A percentile compares a stretch with the other conserved stretches of the same genome.
Conservation (phyloP, 2,329 filamentous ascomycete genomes). For the Stylonectria norvegica region DNA sequence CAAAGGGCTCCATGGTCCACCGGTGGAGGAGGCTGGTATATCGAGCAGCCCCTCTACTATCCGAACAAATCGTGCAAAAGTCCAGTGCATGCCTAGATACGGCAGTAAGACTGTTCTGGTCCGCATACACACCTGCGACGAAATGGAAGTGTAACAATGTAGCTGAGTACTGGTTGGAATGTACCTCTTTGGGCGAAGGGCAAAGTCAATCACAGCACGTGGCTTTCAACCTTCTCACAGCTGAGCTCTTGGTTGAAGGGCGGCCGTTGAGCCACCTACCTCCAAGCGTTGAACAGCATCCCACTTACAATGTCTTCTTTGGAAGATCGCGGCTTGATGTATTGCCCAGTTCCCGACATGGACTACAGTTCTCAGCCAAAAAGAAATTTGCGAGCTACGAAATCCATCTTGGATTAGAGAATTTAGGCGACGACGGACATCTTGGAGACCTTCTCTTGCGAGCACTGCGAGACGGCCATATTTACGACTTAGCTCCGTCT, state of each 20-base stretch:
- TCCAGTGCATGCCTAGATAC: constrained; percentile 8
- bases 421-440: constrained; percentile 23
- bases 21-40: constrained; percentile 13
- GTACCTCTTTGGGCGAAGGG: neutral
- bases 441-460: constrained; percentile 33
- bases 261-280: constrained; percentile 47
- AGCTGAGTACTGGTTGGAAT: neutral
- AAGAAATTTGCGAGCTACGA: constrained; percentile 26
- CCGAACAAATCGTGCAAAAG: accelerated
- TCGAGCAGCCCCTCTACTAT: constrained; percentile 1
- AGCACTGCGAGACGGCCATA: constrained; percentile 8
- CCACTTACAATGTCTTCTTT: constrained; percentile 43
- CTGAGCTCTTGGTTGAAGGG: constrained; percentile 51
- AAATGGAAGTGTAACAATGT: neutral
- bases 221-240: constrained; percentile 50
- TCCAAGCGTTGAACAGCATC: constrained; percentile 37
- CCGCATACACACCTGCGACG: neutral
- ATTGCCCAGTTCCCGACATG: constrained; percentile 34
- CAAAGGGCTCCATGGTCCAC: constrained; percentile 6
- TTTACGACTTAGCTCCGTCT: constrained; percentile 33
- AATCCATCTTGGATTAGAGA: constrained; percentile 36
- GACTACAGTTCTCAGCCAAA: constrained; percentile 41
- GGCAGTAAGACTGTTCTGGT: constrained; percentile 8
- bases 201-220: constrained; percentile 20
- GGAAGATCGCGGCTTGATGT: constrained; percentile 41